Evolutionary conservation across 768 basidiomycete species (phyloP), one percentile per base, ranked within the genome.

Genomic region (Tricholoma saponaceum): DNA sequence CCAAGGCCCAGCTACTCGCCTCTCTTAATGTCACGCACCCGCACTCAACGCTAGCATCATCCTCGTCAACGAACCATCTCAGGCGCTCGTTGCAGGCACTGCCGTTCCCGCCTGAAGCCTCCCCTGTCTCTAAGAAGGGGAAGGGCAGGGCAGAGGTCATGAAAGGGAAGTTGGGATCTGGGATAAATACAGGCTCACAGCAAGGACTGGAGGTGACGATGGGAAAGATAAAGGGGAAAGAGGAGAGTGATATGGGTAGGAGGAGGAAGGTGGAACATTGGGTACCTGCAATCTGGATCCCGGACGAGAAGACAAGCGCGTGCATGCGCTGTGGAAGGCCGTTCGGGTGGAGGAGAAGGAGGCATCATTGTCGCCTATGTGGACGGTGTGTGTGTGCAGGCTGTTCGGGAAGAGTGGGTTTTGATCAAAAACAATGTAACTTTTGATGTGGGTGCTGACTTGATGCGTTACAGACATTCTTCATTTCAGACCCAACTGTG

Each of bases 221-320:
- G 59, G 52, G 2, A 69, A 68, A 55, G 59, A 43, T 20, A 67
- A 64, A 50, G 66, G 41, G n/a, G n/a, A n/a, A n/a, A 58, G 58
- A 59, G 32, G 50, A 47, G 32, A 47, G 56, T 44, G 60, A 58
- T 39, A 25, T 52, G 53, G 75, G 79, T 62, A 73, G 77, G 62
- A 68, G 83, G 41, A 76, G 78, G 9, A 80, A 74, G 66, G 87
- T 89, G 54, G 89, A 90, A 46, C 84, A 90, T 69, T 96, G 93
- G 76, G 84, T 93, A 1, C 94, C 95, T 4, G 89, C 95, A 0
- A 83, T 96, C 23, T 97, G 95, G 95, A 86, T 95, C 28, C 92
- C 95, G 0, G 92, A 97, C 66, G 82, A 84, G 58, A 90, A 82
- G 69, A 87, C 90, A n/a, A 81, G 83, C 54, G 77, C 79, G 20